Percentiles rank a stretch among this genome's conserved stretches.
Conservation (phyloP, 2,329 filamentous ascomycete genomes). For the Diplocarpon rosae region DNA sequence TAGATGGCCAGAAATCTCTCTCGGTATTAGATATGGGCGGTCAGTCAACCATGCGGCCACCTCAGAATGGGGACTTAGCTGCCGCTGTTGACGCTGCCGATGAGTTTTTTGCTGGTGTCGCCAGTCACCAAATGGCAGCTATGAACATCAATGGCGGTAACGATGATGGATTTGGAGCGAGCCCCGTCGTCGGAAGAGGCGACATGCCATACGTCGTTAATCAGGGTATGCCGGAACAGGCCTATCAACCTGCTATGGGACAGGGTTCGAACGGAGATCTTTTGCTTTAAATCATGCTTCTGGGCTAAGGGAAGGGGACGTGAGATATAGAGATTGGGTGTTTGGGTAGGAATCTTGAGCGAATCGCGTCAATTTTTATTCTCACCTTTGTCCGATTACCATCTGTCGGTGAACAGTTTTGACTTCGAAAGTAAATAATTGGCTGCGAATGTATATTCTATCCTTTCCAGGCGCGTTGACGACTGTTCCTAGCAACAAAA, state of each 20-base stretch:
- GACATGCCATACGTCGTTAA: slow-evolving; percentile 62
- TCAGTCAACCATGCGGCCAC: slow-evolving; percentile 24
- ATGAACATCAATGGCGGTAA: slow-evolving; percentile 51
- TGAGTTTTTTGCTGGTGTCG: slow-evolving; percentile 76
- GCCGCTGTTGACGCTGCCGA: slow-evolving; percentile 77
- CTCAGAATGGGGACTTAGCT: slow-evolving; percentile 40
- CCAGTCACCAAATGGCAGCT: slow-evolving; percentile 59
- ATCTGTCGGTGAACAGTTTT: too few species aligned
- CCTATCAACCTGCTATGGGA: slow-evolving; percentile 58
- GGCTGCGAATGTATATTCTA: too few species aligned
- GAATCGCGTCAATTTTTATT: too few species aligned
- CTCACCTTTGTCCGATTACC: too few species aligned
- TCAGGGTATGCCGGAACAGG: slow-evolving; percentile 67
- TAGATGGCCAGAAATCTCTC: slow-evolving; percentile 48
- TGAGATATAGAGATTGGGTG: too few species aligned
- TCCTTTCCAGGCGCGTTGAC: too few species aligned
- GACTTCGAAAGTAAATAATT: too few species aligned
- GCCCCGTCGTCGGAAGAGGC: slow-evolving; percentile 34
- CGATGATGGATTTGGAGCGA: slow-evolving; percentile 53
- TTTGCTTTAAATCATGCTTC: slow-evolving; percentile 28
- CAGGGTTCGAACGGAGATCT: slow-evolving; percentile 60
- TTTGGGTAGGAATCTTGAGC: too few species aligned
- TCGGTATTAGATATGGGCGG: slow-evolving; percentile 43
- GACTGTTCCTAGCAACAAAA: too few species aligned
- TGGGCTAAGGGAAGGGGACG: too few species aligned